Evolutionary conservation across 2,329 filamentous ascomycete genomes (phyloP), one percentile per base, ranked within the genome.

Genomic region (Aspergillus spinulosporus): DNA sequence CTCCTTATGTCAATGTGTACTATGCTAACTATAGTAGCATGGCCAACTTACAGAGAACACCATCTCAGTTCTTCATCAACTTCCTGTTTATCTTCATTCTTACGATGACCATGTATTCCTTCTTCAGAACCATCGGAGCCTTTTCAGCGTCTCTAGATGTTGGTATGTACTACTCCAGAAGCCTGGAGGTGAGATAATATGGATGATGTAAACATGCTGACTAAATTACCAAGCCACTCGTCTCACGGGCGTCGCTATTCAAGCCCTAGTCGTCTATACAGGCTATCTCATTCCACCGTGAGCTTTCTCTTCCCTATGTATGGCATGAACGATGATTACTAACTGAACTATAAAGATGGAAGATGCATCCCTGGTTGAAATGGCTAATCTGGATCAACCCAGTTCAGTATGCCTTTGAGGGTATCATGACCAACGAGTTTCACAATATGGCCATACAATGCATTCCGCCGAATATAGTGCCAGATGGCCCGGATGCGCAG

Each of bases 401-500:
- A 0, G 74, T 91, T 2, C 83, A 87, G 0, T 90, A 90, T 56
- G 85, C 79, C 0, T 91, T 90, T 56, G 85, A 90, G 61, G 82
- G 82, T 0, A 70, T 92, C 0, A 78, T 90, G 65, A 78, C 85
- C 0, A 91, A 91, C 63, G 88, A 92, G 66, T 90, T 91, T 56
- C 79, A 88, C 56, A 72, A 75, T 31, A 71, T 85, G 1, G 69
- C 80, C 1, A 78, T 87, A 29, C 66, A 79, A 55, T 88, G 85
- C 60, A 76, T 76, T 2, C 67, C 78, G 2, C 81, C 83, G 0
- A 82, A 77, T 51, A 74, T 88, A 3, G 81, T 87, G 0, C 86
- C 85, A 0, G 72, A 76, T 14, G 75, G 80, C 0, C 78, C 79
- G 0, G 76, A 66, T 62, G 77, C 64, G 52, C 72, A 70, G 49